Conservation (phyloP, 2,329 filamentous ascomycete species). For the Huntiella savannae region DNA sequence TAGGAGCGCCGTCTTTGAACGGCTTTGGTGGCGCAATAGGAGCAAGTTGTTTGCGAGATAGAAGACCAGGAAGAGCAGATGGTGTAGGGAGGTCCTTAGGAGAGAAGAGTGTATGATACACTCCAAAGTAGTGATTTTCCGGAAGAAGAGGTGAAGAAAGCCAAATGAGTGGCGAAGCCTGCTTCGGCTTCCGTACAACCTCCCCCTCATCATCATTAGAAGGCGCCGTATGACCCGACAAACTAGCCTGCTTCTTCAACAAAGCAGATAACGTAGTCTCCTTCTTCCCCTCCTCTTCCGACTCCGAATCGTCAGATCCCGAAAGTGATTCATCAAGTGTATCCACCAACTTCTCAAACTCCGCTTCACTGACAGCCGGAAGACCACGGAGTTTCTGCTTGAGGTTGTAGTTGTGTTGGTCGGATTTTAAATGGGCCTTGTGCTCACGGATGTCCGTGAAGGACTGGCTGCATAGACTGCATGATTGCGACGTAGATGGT, state of each 20-base stretch:
- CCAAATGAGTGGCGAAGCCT: constrained; percentile 54
- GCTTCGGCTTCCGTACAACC: not conserved
- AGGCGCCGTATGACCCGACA: constrained; percentile 35
- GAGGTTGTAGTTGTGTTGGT: constrained; percentile 84
- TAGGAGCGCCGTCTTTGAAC: constrained; percentile 37
- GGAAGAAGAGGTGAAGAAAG: constrained; percentile 60
- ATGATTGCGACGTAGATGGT: constrained; percentile 49
- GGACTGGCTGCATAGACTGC: constrained; percentile 55
- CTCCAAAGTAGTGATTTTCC: constrained; percentile 58
- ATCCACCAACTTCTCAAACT: constrained; percentile 68
- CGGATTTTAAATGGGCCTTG: constrained; percentile 68
- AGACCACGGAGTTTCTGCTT: constrained; percentile 72
- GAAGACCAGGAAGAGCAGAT: constrained; percentile 40
- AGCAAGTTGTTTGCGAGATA: constrained; percentile 60
- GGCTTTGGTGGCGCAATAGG: constrained; percentile 36
- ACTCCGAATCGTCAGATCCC: constrained; percentile 59
- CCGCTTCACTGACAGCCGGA: constrained; percentile 52
- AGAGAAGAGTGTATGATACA: constrained; percentile 71
- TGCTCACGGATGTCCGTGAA: constrained; percentile 65
- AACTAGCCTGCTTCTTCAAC: constrained; percentile 63
- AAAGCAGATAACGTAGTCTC: constrained; percentile 57
- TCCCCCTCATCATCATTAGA: not conserved
- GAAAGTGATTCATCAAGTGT: constrained; percentile 83
- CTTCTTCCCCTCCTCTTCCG: constrained; percentile 42
- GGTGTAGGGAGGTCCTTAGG: constrained; percentile 48